phyloP scores from a whole-genome alignment of 2,329 filamentous ascomycete genomes.

The Ophiostoma perfectum region DNA sequence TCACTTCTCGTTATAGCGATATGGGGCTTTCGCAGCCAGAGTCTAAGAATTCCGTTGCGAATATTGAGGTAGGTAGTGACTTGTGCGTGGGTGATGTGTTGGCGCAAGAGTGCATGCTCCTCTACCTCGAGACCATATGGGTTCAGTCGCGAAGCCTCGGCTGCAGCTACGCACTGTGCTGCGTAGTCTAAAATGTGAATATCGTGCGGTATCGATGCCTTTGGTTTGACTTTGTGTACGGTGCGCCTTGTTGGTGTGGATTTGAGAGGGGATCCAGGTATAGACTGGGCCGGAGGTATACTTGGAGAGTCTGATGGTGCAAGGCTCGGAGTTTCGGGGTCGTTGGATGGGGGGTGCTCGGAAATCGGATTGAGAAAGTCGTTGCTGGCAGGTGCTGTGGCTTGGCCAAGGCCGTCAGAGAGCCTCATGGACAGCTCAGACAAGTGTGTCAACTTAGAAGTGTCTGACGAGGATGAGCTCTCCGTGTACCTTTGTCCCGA shows the following conservation, averaged over 20 bases:
- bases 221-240: slow-evolving; percentile 57
- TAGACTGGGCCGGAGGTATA: neutral
- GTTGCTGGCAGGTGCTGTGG: neutral
- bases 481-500: neutral
- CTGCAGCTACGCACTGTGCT: slow-evolving; percentile 83
- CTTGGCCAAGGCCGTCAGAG: neutral
- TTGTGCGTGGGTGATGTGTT: slow-evolving; percentile 79
- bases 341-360: neutral
- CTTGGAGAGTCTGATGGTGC: neutral
- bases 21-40: slow-evolving; percentile 85
- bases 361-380: neutral
- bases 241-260: neutral
- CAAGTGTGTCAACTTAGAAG: neutral
- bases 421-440: slow-evolving; percentile 1
- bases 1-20: slow-evolving; percentile 76
- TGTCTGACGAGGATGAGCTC: neutral
- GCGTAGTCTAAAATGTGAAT: slow-evolving; percentile 73
- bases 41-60: slow-evolving; percentile 81
- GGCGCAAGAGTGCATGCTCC: slow-evolving; percentile 74
- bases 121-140: slow-evolving; percentile 81
- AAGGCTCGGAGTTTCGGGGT: neutral
- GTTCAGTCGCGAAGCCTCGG: slow-evolving; percentile 81
- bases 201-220: slow-evolving; percentile 75
- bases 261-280: neutral
- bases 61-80: slow-evolving; percentile 96